Evolutionary conservation across 1,284 basidiomycete genomes (phyloP), one percentile per base, ranked within the genome.

Genomic region (Fomitopsis palustris): DNA sequence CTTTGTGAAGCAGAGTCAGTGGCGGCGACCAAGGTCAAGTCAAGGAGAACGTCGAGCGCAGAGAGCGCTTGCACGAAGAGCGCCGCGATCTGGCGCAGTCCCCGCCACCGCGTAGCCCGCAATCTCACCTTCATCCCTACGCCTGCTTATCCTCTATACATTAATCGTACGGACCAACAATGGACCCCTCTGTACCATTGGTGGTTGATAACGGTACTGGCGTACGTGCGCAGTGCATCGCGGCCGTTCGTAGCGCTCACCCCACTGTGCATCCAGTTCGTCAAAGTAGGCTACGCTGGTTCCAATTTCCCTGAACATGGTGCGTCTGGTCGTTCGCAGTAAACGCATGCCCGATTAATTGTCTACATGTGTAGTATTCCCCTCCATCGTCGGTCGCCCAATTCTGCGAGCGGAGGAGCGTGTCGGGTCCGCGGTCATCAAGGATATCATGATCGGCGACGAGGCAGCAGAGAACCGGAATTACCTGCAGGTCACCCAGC

Each of bases 281-380:
- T 99, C 70, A 99, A 98, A 84, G 95, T 96, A 52, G 96, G 96
- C 60, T 99, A 94, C 73, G 96, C 95, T 60, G 97, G 95, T 63
- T 95, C 93, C 67, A 97, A 99, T 81, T 99, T 99, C 75, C 97
- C 97, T 61, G 94, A 96, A 78, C 90, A 97, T 85, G 94, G 93
- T 93, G 69, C 69, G 83, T 52, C 37, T 21, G 53, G 53, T 35
- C 45, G 17, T 29, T 31, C 12, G n/a, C 23, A 19, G 51, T 23
- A 23, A 7, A 23, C 38, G 19, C 9, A n/a, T 21, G 17, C 27
- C 35, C 19, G 12, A 38, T 29, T 19, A 14, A 27, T 23, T 16
- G 27, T 17, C 35, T 14, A 29, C 56, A 19, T 38, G 17, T 42
- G 1, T 66, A 95, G 93, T 98, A 59, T 99, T 99, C 72, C 94